These are phyloP conservation scores for Camillea tinctor DNA, from an alignment of 2,329 filamentous ascomycete species.

Conservation along the genomic window DNA sequence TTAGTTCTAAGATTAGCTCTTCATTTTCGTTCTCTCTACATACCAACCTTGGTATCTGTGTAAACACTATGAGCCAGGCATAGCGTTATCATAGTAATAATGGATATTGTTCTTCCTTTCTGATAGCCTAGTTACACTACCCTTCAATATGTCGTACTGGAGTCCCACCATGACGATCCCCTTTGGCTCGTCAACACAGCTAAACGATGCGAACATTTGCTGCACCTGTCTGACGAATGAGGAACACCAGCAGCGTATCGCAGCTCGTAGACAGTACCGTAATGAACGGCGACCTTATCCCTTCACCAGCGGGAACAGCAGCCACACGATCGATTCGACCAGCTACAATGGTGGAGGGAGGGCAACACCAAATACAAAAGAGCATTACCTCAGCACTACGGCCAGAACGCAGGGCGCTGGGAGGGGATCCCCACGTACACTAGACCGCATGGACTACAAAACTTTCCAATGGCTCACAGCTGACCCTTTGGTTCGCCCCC, in stretches of 20 bases:
- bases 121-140: too few species aligned
- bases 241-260: neutral
- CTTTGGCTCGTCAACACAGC: neutral
- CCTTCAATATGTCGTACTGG: too few species aligned
- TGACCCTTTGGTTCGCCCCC: neutral
- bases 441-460: neutral
- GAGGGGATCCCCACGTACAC: neutral
- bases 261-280: neutral
- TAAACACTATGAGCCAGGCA: too few species aligned
- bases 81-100: too few species aligned
- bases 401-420: neutral
- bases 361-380: neutral
- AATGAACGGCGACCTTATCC: too few species aligned
- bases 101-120: too few species aligned
- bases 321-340: neutral
- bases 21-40: too few species aligned
- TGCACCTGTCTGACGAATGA: neutral
- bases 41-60: too few species aligned
- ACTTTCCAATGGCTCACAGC: constrained; percentile 4
- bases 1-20: too few species aligned
- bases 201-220: neutral
- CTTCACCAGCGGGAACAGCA: neutral
- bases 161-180: neutral
- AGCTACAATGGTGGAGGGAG: neutral
- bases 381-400: neutral